These are phyloP conservation scores for Apiospora phragmitis DNA, from an alignment of 2,329 filamentous ascomycete genomes.

Conservation along the genomic window DNA sequence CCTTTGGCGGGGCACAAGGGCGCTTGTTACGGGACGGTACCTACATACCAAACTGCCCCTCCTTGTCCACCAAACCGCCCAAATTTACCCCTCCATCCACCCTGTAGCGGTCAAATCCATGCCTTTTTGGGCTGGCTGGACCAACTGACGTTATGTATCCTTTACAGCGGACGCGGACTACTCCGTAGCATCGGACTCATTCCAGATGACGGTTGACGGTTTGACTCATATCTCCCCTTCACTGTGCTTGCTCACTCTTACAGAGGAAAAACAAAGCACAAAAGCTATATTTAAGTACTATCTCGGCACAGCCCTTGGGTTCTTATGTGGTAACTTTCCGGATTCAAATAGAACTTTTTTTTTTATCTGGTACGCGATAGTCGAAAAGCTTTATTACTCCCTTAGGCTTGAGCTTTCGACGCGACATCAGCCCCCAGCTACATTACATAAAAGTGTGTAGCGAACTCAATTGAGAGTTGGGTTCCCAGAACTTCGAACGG, in stretches of 20 bases:
- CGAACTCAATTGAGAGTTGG: not conserved
- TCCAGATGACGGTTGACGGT: slow-evolving; percentile 27
- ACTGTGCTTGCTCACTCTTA: not conserved
- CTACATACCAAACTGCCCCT: not conserved
- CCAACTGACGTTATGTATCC: not conserved
- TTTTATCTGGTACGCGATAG: not conserved
- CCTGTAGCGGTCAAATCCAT: too few species aligned
- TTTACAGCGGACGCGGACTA: not conserved
- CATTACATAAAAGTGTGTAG: not conserved
- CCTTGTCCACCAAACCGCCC: too few species aligned
- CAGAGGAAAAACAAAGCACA: too few species aligned
- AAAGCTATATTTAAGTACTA: not conserved
- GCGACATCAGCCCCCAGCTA: not conserved
- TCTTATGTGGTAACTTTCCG: not conserved
- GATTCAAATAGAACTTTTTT: not conserved
- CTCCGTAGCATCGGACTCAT: not conserved
- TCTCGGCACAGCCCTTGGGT: not conserved
- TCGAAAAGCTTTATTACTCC: not conserved
- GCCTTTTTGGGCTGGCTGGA: too few species aligned
- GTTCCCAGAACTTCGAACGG: not conserved
- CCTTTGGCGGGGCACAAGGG: not conserved
- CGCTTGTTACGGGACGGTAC: not conserved
- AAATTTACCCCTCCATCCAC: too few species aligned
- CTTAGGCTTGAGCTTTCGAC: not conserved
- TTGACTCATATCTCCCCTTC: slow-evolving; percentile 15